Base-by-base conservation (phyloP, 176 grass and related monocot species). In the Chrysopogon serrulatus region DNA sequence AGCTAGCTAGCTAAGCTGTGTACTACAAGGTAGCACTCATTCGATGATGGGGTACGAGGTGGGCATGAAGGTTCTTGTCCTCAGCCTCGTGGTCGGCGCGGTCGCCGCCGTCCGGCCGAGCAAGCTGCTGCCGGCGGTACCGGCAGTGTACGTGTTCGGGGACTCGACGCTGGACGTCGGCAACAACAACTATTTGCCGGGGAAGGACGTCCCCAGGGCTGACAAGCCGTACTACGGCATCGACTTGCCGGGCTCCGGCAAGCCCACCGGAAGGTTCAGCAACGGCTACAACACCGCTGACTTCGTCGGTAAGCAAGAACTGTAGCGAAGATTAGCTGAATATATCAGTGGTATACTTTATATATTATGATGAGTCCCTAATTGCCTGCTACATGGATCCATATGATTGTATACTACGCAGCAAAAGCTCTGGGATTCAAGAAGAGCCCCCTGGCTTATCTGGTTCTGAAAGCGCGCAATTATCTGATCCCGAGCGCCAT, bases 231-330 rank as follows among this genome's bases (percentile, higher is more conserved):
- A 48, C 61, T 74, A 92, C 66, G 87, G 87, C 69, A 27, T 89
- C 48, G 87, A 92, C 63, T 69, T 62, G 37, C 87, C 83, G 10
- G 54, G 49, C 30, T 81, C 72, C 40, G 49, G 9, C 26, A 66
- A 34, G 37, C 76, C 57, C 59, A 92, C 90, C 13, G 90, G 90
- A 33, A 62, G 90, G 73, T 92, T 92, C 82, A 92, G 86, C 90
- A 88, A 92, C 34, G 90, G 90, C 65, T 86, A 92, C 62, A 78
- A 92, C 64, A 14, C 49, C 51, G 78, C 78, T 19, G 86, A 92
- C 43, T 92, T 80, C 27, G 23, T 89, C 18, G 86, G 90, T 92
- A 68, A 49, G 47, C 47, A 49, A n/a, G 43, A 45, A 15, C n/a
- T 12, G n/a, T n/a, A n/a, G n/a, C n/a, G n/a, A n/a, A n/a, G n/a